These are phyloP conservation scores for Diophrys sp. DNA, from an alignment of 73 alveolate species.

Conservation along the genomic window DNA sequence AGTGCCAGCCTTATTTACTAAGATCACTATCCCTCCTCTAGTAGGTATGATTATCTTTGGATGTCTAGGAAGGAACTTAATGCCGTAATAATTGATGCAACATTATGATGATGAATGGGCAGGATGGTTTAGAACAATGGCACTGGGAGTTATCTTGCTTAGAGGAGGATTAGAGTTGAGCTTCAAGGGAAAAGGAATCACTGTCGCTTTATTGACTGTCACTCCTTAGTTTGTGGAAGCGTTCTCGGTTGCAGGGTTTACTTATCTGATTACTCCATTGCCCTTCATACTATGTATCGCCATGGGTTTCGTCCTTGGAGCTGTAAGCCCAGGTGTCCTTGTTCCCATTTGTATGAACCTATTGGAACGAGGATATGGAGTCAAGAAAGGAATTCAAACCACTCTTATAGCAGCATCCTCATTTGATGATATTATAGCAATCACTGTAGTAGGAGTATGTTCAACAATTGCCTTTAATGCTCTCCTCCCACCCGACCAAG, in stretches of 20 bases:
- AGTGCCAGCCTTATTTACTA: conserved; percentile 14
- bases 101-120: conserved; percentile 36
- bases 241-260: conserved; percentile 9
- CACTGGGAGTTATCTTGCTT: conserved; percentile 18
- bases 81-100: background rate
- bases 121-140: conserved; percentile 8
- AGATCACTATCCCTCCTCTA: conserved; percentile 36
- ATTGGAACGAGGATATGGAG: conserved; percentile 22
- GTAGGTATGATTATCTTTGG: conserved; percentile 51
- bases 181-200: conserved; percentile 38
- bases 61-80: conserved; percentile 21
- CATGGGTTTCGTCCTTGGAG: conserved; percentile 26
- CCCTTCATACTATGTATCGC: conserved; percentile 38
- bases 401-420: conserved; percentile 46
- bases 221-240: conserved; percentile 29
- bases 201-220: conserved; percentile 20
- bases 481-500: background rate
- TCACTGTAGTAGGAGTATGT: conserved; percentile 26
- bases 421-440: conserved; percentile 45
- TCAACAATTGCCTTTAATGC: conserved; percentile 18
- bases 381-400: conserved; percentile 29
- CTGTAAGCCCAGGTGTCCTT: conserved; percentile 47
- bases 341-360: conserved; percentile 36
- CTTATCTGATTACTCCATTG: conserved; percentile 11
- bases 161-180: conserved; percentile 40